Percentiles rank a stretch among this genome's conserved stretches.
These are phyloP conservation scores for Raphanus hybrid DNA, from an alignment of 441 rosid species.

Conservation along the genomic window DNA sequence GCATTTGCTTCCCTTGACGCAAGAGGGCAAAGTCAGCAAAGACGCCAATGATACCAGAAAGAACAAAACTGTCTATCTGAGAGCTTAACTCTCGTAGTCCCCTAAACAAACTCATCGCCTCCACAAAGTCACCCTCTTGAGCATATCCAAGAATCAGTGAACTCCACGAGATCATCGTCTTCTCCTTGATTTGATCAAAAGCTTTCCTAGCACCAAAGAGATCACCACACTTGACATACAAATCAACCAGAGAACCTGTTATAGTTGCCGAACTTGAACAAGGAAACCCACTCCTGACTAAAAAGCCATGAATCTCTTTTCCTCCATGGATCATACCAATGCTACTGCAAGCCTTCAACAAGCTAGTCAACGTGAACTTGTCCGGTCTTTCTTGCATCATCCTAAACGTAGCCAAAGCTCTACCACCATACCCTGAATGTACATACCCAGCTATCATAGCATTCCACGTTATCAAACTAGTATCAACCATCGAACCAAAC, in stretches of 20 bases:
- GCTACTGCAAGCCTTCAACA: slow-evolving; percentile 68
- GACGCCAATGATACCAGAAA: slow-evolving; percentile 75
- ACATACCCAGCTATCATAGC: slow-evolving; percentile 71
- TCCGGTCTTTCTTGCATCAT: slow-evolving; percentile 65
- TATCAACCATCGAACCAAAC: slow-evolving; percentile 53
- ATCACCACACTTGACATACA: slow-evolving; percentile 73
- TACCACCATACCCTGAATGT: slow-evolving; percentile 54
- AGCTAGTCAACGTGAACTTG: slow-evolving; percentile 70
- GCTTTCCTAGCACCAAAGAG: slow-evolving; percentile 60
- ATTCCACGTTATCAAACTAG: slow-evolving; percentile 75
- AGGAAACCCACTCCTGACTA: slow-evolving; percentile 64
- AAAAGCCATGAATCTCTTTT: slow-evolving; percentile 65
- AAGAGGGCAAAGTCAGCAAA: slow-evolving; percentile 87
- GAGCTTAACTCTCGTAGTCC: slow-evolving; percentile 50
- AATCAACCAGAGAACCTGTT: slow-evolving; percentile 75
- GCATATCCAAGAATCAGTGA: slow-evolving; percentile 82
- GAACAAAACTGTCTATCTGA: slow-evolving; percentile 60
- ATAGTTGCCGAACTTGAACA: slow-evolving; percentile 48
- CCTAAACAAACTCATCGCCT: slow-evolving; percentile 73
- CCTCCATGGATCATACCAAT: slow-evolving; percentile 61
- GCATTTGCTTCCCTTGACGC: slow-evolving; percentile 89
- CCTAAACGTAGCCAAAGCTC: slow-evolving; percentile 62
- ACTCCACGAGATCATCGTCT: slow-evolving; percentile 79
- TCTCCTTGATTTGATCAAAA: slow-evolving; percentile 60
- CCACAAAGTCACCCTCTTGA: slow-evolving; percentile 67